Base-by-base conservation (phyloP, 2,329 filamentous ascomycete species). In the Phyllosticta citrichinensis region DNA sequence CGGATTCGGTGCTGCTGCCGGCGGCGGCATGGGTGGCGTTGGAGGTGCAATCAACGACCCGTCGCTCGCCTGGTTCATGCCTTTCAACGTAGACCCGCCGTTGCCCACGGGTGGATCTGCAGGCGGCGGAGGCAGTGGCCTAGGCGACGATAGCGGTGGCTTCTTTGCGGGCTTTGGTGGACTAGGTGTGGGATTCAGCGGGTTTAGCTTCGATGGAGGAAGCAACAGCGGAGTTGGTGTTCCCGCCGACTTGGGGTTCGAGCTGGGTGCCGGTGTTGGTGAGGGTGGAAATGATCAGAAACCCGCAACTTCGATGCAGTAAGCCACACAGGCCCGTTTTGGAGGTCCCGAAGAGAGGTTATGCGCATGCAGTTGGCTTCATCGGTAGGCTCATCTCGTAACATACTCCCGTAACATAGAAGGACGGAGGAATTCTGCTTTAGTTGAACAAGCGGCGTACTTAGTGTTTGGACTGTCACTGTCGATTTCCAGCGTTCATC, bases 71-170 rank as follows among this genome's bases (percentile, higher is more conserved):
- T 97, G 92, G 89, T 96, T 95, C 73, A 86, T 96, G 78, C 91
- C 92, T 1, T 96, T 96, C 74, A 95, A 96, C 70, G 85, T 96
- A 74, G 89, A 94, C 62, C 89, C 91, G 20, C 85, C 88, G 0
- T 66, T 66, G 9, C 59, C 71, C 20, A 19, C 55, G 54, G 74
- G 71, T 1, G 74, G 33, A 17, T 40, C 33, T 9, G 11, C 33
- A 11, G 33, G 33, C 11, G 14, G 33, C 33, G 33, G 27, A 30
- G 27, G 33, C 1, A 11, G 33, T 11, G 33, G 33, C 11, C 33
- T 40, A 40, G 11, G 33, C 33, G 33, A 40, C 33, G 33, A 40
- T 17, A 14, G 33, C 11, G 14, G 33, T 40, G 33, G 33, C 33
- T 40, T 40, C 33, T 40, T 40, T 40, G 33, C 33, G 11, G 33